Percentiles rank a stretch among this genome's conserved stretches.
These are phyloP conservation scores for Rhodotorula diobovata DNA, from an alignment of 768 basidiomycete species.

Conservation along the genomic window DNA sequence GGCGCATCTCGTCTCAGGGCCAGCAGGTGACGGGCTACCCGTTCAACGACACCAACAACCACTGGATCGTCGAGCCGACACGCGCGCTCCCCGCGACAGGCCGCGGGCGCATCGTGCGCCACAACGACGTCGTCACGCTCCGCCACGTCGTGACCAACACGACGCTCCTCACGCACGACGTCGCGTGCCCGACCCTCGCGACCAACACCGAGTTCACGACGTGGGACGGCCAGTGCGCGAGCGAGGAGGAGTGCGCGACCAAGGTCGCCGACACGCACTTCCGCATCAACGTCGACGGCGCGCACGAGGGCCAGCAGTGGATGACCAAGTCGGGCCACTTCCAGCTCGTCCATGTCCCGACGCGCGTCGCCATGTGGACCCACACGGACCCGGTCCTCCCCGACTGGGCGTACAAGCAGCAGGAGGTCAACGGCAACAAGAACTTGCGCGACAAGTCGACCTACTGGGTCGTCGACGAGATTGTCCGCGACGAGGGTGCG, in stretches of 20 bases:
- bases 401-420: slow-evolving; percentile 95
- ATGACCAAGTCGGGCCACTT: slow-evolving; percentile 93
- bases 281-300: slow-evolving; percentile 67
- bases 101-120: slow-evolving; percentile 83
- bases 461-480: slow-evolving; percentile 82
- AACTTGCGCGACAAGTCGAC: slow-evolving; percentile 73
- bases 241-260: slow-evolving; percentile 48
- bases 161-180: slow-evolving; percentile 87
- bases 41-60: slow-evolving; percentile 88
- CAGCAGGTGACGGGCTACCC: slow-evolving; percentile 62
- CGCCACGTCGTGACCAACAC: slow-evolving; percentile 80
- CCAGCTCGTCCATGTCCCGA: slow-evolving; percentile 79
- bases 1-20: slow-evolving; percentile 67
- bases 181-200: slow-evolving; percentile 91
- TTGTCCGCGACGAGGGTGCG: slow-evolving; percentile 66
- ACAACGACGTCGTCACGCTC: slow-evolving; percentile 82
- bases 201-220: slow-evolving; percentile 99
- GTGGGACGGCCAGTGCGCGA: slow-evolving; percentile 66
- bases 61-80: slow-evolving; percentile 92
- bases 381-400: slow-evolving; percentile 69
- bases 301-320: slow-evolving; percentile 72
- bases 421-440: slow-evolving; percentile 97
- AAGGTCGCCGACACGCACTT: slow-evolving; percentile 87
- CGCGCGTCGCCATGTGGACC: slow-evolving; percentile 91
- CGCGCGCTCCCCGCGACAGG: slow-evolving; percentile 90